Base-by-base conservation (phyloP, 139 green algal genomes). In the Closterium sp. region DNA sequence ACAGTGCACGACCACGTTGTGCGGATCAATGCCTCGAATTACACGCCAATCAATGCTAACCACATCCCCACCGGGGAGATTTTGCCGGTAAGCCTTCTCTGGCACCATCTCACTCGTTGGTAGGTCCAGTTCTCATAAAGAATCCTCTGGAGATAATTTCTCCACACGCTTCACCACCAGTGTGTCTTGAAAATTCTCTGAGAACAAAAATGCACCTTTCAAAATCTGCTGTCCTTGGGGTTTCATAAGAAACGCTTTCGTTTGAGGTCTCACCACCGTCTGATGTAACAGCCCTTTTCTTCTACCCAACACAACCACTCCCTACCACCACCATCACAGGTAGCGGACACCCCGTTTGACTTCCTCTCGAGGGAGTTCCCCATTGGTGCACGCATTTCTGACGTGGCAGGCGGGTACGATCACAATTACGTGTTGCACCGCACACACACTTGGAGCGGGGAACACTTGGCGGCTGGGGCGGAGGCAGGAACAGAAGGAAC, bases 371-470 rank as follows among this genome's bases (percentile, higher is more conserved):
- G 94, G 70, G 27, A 86, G 42, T 87, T 38, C 3, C 3, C 7
- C 4, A 94, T 95, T 50, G 94, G 91, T 0, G 70, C 19, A 10
- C 32, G 34, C 86, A 91, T 95, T 19, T 34, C 9, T 28, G 70
- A 92, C 85, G 89, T 92, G 28, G 70, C 91, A 27, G 94, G 95
- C 19, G 97, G 98, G n/a, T 99, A 98, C 89, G 98, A 99, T 92
- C 97, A 99, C 95, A 99, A 98, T 95, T 98, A 95, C 70, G 97
- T 98, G 89, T 94, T 99, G 9, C 89, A 95, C 50, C 17, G 31
- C 85, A 91, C 32, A 9, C 24, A 28, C 17, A 28, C 88, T 19
- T 28, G 87, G 22, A 24, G 24, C 21, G 34, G 88, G 73, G 38
- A 31, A 21, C 2, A 87, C 87, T 0, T 13, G 4, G 28, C 27